Evolutionary conservation across 139 green algal genomes (phyloP), one percentile per base, ranked within the genome.

Genomic region (Chlorella sp.): DNA sequence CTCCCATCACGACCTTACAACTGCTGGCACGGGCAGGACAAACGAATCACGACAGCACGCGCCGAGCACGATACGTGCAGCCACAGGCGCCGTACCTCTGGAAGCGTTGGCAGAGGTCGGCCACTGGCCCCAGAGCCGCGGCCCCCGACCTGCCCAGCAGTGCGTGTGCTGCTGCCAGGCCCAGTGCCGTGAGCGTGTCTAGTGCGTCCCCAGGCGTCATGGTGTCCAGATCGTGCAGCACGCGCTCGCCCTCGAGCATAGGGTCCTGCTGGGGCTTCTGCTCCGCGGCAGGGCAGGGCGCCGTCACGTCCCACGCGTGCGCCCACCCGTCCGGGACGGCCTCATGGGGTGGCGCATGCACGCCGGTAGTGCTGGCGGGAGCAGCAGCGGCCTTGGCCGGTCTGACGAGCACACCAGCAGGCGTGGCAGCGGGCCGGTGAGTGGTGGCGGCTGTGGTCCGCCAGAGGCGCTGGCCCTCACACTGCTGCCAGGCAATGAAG

Each of bases 211-310:
- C 60, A 6, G 88, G 87, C 0, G 74, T 71, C 24, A 93, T 65
- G 0, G 88, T 92, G 67, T 96, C 91, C 62, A 95, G 69, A 29
- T 85, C 88, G 73, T 96, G 89, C 42, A 96, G 75, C 23, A 84
- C 87, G 1, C 83, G 78, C 81, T 96, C 91, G 17, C 87, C 91
- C 67, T 94, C 87, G 60, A 86, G 59, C 17, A 60, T n/a, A 0
- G 89, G 77, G 66, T 93, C 82, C 42, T 84, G 84, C 73, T 95
- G 80, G 6, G 86, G 83, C 72, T 80, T 75, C 81, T 96, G 91
- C 24, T 65, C 32, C 31, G 77, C 72, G 0, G 85, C 84, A 4
- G 89, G 80, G n/a, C 55, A 49, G 0, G 88, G 29, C 6, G 68
- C n/a, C 0, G 87, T 82, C 0, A 66, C 62, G 23, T 78, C 71